Evolutionary conservation across 805 yeast genomes (phyloP).

Genomic region (Hanseniaspora opuntiae): DNA sequence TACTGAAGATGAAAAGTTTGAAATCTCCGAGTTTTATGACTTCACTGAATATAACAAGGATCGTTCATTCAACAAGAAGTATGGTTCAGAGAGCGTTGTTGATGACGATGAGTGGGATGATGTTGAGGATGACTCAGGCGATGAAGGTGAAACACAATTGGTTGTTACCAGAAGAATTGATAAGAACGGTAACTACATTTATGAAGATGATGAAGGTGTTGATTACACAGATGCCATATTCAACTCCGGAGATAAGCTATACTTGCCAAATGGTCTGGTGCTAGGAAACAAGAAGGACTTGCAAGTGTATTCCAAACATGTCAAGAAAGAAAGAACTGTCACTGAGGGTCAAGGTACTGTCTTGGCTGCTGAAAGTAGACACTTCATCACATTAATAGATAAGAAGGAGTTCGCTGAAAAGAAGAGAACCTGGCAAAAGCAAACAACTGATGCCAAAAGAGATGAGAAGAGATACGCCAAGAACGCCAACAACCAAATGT

Average conservation of each 20-base stretch:
- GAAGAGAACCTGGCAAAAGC: constrained; percentile 60
- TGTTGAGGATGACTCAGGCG: constrained; percentile 25
- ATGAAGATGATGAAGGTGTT: constrained; percentile 12
- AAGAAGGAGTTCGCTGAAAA: constrained; percentile 35
- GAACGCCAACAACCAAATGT: constrained; percentile 75
- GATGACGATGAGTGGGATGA: constrained; percentile 30
- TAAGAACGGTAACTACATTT: constrained; percentile 7
- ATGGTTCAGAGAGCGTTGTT: constrained; percentile 19
- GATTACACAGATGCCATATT: constrained; percentile 30
- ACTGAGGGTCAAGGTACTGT: constrained; percentile 77
- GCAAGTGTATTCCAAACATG: constrained; percentile 67
- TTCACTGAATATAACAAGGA: constrained; percentile 33
- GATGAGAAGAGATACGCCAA: constrained; percentile 52
- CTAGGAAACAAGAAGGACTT: constrained; percentile 72
- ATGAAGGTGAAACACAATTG: not conserved
- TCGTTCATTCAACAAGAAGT: constrained; percentile 25
- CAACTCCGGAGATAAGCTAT: constrained; percentile 54
- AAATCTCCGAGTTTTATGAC: constrained; percentile 83
- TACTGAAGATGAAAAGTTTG: constrained; percentile 65
- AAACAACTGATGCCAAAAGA: constrained; percentile 37
- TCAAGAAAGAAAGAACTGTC: constrained; percentile 42
- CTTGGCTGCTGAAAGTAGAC: constrained; percentile 69
- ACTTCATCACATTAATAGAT: constrained; percentile 28
- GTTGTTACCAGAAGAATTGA: constrained; percentile 12
- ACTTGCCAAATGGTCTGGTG: constrained; percentile 68